These are phyloP conservation scores for Claviceps quebecensis DNA, from an alignment of 2,329 filamentous ascomycete genomes.

Conservation along the genomic window DNA sequence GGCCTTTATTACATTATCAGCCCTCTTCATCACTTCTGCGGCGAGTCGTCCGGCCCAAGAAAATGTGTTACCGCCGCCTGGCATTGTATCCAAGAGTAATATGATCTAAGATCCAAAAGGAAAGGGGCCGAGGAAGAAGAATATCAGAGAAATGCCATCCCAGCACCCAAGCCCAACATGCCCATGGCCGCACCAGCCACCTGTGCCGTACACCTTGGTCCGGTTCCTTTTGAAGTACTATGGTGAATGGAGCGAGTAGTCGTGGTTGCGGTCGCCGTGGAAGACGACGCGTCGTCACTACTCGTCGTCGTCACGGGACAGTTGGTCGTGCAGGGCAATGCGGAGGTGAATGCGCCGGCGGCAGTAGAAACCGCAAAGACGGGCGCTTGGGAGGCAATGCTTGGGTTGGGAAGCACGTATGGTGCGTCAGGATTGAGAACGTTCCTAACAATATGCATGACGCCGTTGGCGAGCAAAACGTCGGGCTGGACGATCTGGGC, in stretches of 20 bases:
- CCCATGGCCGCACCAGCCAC: constrained; percentile 17
- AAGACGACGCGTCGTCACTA: constrained; percentile 8
- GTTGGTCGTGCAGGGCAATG: constrained; percentile 26
- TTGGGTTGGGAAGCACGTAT: constrained; percentile 22
- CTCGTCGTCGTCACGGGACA: constrained; percentile 22
- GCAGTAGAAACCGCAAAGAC: constrained; percentile 40
- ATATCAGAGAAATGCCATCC: constrained; percentile 11
- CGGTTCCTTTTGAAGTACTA: constrained; percentile 12
- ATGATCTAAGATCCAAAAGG: too few species aligned
- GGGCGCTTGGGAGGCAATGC: constrained; percentile 27
- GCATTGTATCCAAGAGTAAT: too few species aligned
- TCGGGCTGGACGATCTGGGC: constrained; percentile 38
- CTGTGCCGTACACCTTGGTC: constrained; percentile 13
- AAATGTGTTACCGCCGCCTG: too few species aligned
- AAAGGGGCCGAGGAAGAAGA: background rate
- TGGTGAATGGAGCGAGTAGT: constrained; percentile 7
- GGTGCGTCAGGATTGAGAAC: constrained; percentile 31
- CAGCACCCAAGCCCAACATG: constrained; percentile 16
- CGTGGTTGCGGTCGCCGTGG: constrained; percentile 9
- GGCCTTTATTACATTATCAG: too few species aligned
- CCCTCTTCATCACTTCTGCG: too few species aligned
- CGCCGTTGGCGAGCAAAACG: constrained; percentile 41
- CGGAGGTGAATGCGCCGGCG: constrained; percentile 26
- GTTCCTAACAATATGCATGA: constrained; percentile 43
- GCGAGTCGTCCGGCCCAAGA: too few species aligned